Percentiles rank a stretch among this genome's conserved stretches.
Evolutionary conservation across 2,329 filamentous ascomycete species (phyloP).

Genomic region (Fusarium sp.): DNA sequence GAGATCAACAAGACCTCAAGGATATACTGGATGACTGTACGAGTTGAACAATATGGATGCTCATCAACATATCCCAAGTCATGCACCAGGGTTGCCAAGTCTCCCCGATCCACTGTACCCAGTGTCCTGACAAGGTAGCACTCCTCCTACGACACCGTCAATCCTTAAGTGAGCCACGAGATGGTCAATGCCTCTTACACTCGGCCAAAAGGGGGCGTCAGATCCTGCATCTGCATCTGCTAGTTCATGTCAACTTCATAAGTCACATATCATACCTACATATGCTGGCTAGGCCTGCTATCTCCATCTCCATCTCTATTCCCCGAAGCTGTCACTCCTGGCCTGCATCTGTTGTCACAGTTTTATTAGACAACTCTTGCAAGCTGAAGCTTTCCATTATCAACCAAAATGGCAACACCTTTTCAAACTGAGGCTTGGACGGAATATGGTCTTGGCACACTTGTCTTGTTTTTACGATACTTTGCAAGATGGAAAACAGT

Average conservation of each 20-base stretch:
- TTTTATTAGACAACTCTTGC: background rate
- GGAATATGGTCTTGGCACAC: constrained; percentile 53
- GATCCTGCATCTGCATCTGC: background rate
- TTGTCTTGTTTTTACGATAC: constrained; percentile 51
- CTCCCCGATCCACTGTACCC: background rate
- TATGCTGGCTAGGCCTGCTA: background rate
- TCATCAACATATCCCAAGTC: background rate
- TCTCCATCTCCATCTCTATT: background rate
- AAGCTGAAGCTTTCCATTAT: background rate
- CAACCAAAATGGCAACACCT: constrained; percentile 46
- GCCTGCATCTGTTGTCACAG: background rate
- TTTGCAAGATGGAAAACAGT: constrained; percentile 52
- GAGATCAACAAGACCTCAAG: background rate
- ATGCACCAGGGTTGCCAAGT: background rate
- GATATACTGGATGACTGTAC: background rate
- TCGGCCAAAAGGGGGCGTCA: constrained; percentile 4
- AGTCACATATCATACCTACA: background rate
- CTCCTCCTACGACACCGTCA: background rate
- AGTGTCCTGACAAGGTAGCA: background rate
- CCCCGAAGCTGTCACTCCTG: background rate
- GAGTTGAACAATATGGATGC: background rate
- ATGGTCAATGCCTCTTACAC: constrained; percentile 15
- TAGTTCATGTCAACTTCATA: background rate
- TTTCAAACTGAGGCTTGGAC: constrained; percentile 56
- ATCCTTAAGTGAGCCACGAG: constrained; percentile 1